phyloP scores from a whole-genome alignment of 2,329 filamentous ascomycete species.

The Dactylellina drechsleri region DNA sequence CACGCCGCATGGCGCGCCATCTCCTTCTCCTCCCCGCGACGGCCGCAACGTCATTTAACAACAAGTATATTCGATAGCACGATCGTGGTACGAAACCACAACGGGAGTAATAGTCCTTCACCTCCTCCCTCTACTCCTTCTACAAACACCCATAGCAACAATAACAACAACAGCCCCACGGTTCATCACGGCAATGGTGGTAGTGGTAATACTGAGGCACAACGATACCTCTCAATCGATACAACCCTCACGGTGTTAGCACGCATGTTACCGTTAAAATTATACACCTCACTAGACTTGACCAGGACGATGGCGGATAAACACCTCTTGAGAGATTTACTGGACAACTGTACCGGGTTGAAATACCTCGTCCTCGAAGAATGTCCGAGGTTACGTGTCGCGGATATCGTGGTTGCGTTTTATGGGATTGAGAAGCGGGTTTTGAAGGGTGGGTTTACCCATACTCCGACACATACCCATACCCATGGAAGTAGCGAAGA shows the following conservation, averaged over 20 bases:
- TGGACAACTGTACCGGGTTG: slow-evolving; percentile 30
- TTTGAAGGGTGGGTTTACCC: neutral
- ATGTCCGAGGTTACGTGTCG: slow-evolving; percentile 32
- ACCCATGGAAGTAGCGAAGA: neutral
- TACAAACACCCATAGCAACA: neutral
- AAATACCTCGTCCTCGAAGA: slow-evolving; percentile 26
- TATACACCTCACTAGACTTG: slow-evolving; percentile 43
- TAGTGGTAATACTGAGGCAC: neutral
- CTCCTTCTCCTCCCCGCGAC: slow-evolving; percentile 12
- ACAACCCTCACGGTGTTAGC: slow-evolving; percentile 30
- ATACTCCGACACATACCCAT: no score
- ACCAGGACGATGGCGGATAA: slow-evolving; percentile 44
- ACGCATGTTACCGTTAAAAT: slow-evolving; percentile 16
- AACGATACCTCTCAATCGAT: slow-evolving; percentile 35
- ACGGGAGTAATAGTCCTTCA: neutral
- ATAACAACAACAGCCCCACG: neutral
- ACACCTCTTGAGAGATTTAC: slow-evolving; percentile 33
- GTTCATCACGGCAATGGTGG: neutral
- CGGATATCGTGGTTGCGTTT: slow-evolving; percentile 42
- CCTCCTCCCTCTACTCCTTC: slow-evolving; percentile 4
- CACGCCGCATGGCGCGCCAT: slow-evolving; percentile 44
- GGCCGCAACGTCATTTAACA: neutral
- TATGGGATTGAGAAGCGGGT: slow-evolving; percentile 41
- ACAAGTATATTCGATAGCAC: slow-evolving; percentile 32
- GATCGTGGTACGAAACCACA: slow-evolving; percentile 14